Evolutionary conservation across 1,284 basidiomycete species (phyloP), one percentile per base, ranked within the genome.

Genomic region (Cryptococcus jaspeensis): DNA sequence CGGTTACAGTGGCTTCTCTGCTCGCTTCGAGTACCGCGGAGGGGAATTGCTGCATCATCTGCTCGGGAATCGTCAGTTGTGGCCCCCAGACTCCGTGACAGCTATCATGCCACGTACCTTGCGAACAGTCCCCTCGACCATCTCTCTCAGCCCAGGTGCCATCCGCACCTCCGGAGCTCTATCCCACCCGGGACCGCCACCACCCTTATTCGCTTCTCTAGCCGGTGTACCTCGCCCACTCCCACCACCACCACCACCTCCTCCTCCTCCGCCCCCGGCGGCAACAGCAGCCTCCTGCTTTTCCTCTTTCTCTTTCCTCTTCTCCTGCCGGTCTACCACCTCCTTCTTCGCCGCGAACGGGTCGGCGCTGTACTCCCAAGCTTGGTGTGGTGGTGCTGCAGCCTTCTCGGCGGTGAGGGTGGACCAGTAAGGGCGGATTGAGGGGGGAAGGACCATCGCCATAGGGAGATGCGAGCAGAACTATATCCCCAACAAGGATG

Each of bases 361-460:
- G 77, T 94, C 90, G 6, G 84, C 79, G n/a, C 84, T 82, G 72
- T 88, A 94, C 83, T 90, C 87, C 91, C 91, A 94, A 50, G 82
- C 84, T 70, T 85, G 82, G 74, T 92, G 88, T 1, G 85, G 81
- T 1, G 85, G 84, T 1, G 82, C 80, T 20, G 78, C 78, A 61
- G 86, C 87, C 63, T 90, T 88, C 67, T 89, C 88, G 2, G 79
- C 79, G 16, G 85, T 85, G 7, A 94, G 79, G 63, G 85, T 81
- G 47, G 84, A 82, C 91, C 91, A 94, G 73, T 93, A 94, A 12
- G 91, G 87, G 57, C 87, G 81, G 47, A 90, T 88, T 5, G 85
- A 85, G 5, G 88, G 84, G 15, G 91, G 91, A n/a, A 93, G 81
- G 44, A 87, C 83, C 52, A 84, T 83, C 60, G 90, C 85, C 28